Conservation (phyloP, 2,329 filamentous ascomycete species). For the Exophiala mesophila region DNA sequence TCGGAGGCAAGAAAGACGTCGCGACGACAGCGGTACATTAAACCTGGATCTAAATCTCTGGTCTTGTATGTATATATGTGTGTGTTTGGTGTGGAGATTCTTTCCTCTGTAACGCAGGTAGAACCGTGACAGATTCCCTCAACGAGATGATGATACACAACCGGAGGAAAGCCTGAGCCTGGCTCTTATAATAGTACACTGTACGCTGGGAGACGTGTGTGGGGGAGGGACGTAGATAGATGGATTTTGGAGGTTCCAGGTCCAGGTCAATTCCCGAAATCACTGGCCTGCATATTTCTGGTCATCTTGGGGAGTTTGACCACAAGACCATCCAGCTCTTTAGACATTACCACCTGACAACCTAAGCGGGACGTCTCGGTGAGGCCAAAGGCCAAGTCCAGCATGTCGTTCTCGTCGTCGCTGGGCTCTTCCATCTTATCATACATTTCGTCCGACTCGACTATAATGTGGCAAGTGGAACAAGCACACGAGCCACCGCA, state of each 20-base stretch:
- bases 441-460: conserved; percentile 66
- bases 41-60: too few relatives aligned
- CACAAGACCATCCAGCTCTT: conserved; percentile 78
- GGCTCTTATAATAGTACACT: conserved; percentile 15
- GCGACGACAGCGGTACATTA: conserved; percentile 5
- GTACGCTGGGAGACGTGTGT: too few relatives aligned
- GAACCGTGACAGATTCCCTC: too few relatives aligned
- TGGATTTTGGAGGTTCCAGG: too few relatives aligned
- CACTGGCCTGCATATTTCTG: conserved; percentile 88
- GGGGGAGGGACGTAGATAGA: too few relatives aligned
- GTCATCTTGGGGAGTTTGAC: conserved; percentile 91
- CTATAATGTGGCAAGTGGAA: conserved; percentile 88
- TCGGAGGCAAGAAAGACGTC: conserved; percentile 51
- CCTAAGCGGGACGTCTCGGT: conserved; percentile 81
- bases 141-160: too few relatives aligned
- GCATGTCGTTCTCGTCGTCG: conserved; percentile 83
- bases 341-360: conserved; percentile 87
- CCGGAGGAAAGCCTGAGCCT: too few relatives aligned
- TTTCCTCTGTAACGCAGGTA: too few relatives aligned
- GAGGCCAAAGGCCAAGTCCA: conserved; percentile 83
- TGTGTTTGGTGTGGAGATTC: too few relatives aligned
- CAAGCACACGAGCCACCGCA: conserved; percentile 93
- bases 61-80: too few relatives aligned
- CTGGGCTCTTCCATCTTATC: conserved; percentile 73
- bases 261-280: conserved; percentile 62